Evolutionary conservation across 805 yeast species (phyloP), one percentile per base, ranked within the genome.

Genomic region (Metschnikowia lachancei): DNA sequence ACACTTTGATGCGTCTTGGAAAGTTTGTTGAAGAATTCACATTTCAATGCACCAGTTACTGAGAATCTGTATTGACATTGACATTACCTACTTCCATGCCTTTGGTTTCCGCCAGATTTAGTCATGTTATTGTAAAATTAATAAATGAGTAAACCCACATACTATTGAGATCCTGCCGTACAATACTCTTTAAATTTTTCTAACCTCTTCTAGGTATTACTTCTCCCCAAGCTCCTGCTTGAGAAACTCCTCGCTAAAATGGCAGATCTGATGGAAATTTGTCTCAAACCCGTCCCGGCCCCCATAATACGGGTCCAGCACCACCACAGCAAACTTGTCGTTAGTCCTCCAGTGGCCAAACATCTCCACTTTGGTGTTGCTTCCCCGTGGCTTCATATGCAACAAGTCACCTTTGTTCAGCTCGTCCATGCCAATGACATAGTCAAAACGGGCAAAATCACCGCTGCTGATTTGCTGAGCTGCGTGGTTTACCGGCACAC

Each of bases 281-380:
- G 70, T 75, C 63, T 88, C 94, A 61, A 91, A 91, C 1, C 97
- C 96, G 53, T 80, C 76, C 17, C 67, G 69, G 0, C 95, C 96
- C 4, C 97, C 97, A 60, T 91, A 92, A 64, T 92, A 91, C 1
- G 98, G 98, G 63, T 91, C 98, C 45, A 81, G 87, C 5, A 91
- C 91, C 29, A 87, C 79, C 30, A 65, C 72, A 16, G 71, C 72
- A 49, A 75, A 78, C 34, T 67, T 63, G 4, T 41, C 34, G 56
- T 79, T 80, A 0, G 79, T 77, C 47, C 80, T 75, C 83, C 89
- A 91, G n/a, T 85, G 80, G 0, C 97, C 97, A 70, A 91, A 91
- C 46, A 89, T 61, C 43, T 67, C 70, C 7, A 89, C 76, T 37
- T 65, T 62, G 0, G 83, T 77, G 36, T 64, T 75, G 19, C 76